Evolutionary conservation across 768 basidiomycete species (phyloP).

Genomic region (Mycena haematopus): DNA sequence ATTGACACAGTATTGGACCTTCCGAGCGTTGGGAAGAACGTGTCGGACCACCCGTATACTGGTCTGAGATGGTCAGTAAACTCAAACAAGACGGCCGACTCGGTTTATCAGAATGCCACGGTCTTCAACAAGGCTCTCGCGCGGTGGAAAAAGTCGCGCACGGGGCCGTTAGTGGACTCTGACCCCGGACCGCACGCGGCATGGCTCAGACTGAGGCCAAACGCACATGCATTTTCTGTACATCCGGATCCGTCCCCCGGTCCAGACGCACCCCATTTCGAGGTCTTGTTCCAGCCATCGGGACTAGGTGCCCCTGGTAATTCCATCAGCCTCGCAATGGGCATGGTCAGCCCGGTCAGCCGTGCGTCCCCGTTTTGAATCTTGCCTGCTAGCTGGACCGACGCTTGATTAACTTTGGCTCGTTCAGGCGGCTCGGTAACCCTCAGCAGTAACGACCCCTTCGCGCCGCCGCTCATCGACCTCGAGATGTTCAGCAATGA

Average conservation of each 20-base stretch:
- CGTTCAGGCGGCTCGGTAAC: slow-evolving; percentile 8
- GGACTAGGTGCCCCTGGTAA: slow-evolving; percentile 1
- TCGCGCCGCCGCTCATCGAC: slow-evolving; percentile 4
- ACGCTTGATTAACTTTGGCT: background rate
- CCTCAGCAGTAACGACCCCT: slow-evolving; percentile 11
- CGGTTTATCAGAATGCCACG: slow-evolving; percentile 1
- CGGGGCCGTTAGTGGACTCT: slow-evolving; percentile 10
- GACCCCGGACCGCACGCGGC: background rate
- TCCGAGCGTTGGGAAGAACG: slow-evolving; percentile 16
- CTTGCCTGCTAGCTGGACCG: background rate
- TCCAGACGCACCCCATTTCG: slow-evolving; percentile 12
- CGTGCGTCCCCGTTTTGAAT: slow-evolving; percentile 3
- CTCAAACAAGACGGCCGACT: slow-evolving; percentile 13
- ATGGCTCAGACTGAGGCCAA: background rate
- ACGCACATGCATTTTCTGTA: slow-evolving; percentile 4
- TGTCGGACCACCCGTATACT: slow-evolving; percentile 10
- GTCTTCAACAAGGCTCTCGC: slow-evolving; percentile 9
- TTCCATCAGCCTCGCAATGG: slow-evolving; percentile 3
- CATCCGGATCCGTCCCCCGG: slow-evolving; percentile 11
- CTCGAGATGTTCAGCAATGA: slow-evolving; percentile 2
- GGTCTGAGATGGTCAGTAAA: slow-evolving; percentile 14
- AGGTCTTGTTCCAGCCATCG: slow-evolving; percentile 9
- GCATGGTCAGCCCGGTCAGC: slow-evolving; percentile 13
- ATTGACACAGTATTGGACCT: slow-evolving; percentile 7
- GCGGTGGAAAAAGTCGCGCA: slow-evolving; percentile 8